Base-by-base conservation (phyloP, 1,139 yeast species). In the Nakaseomyces glabratus region DNA sequence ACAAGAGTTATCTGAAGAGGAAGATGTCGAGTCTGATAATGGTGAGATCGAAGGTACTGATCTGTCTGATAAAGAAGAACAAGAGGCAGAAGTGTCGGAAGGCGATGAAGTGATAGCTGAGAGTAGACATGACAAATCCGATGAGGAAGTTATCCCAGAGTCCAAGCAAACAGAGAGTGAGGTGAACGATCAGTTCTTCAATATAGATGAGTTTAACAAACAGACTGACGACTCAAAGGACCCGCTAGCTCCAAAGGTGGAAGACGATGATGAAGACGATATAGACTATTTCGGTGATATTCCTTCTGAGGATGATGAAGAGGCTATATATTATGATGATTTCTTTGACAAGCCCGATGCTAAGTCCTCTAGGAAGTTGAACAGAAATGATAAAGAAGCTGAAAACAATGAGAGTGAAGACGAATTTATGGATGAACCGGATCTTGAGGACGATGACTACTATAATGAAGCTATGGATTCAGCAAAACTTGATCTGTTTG, bases 111-210 rank as follows among this genome's bases (percentile, higher is more conserved):
- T 40, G 11, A 42, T 30, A 10, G 20, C 31, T 9, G 35, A 35
- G 7, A 31, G 13, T 6, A 31, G 25, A n/a, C 24, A 29, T 10
- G 33, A 28, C 17, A 16, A 30, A 24, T 19, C 31, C 9, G 45
- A 40, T 22, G 43, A 37, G 3, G 42, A 35, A 31, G 48, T 41
- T 14, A 47, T 46, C 2, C 55, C 39, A 6, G 52, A 48, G 15
- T 47, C 38, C 14, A 48, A 41, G 13, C 50, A 36, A n/a, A 38
- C 43, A 17, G 33, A 46, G 36, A 72, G 69, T 49, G 94, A 88
- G 2, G 66, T 86, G 30, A 82, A 88, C 51, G 95, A 85, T 51
- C 84, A 76, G 7, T 80, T 88, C 47, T 90, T 90, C 55, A 77
- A 85, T 42, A 73, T 90, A 25, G 94, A 85, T 45, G 82, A 80